Conservation (phyloP, 257 asterid genomes). For the Capsicum baccatum region DNA sequence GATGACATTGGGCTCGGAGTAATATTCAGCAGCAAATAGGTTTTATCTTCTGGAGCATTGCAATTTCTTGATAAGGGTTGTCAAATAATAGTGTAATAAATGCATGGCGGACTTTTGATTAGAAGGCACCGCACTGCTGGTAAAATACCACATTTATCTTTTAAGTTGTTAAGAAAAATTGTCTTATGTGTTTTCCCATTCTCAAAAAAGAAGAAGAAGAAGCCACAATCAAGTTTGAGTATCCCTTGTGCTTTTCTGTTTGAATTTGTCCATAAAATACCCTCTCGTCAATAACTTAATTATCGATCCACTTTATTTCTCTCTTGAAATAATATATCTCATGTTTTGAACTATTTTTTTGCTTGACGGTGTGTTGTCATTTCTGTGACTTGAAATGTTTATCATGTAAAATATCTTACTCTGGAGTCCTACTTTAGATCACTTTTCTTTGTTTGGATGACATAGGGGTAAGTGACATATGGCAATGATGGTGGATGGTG, state of each 20-base stretch:
- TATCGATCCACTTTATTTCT: not conserved
- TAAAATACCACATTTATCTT: not conserved
- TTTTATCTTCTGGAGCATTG: slow-evolving; percentile 17
- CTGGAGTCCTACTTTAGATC: not conserved
- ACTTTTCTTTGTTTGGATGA: not conserved
- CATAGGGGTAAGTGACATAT: not conserved
- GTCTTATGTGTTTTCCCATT: not conserved
- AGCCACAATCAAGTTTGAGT: slow-evolving; percentile 13
- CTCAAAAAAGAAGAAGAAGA: not conserved
- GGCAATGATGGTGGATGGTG: not conserved
- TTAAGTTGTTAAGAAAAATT: not conserved
- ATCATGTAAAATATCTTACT: slow-evolving; percentile 16
- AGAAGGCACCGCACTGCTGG: slow-evolving; percentile 13
- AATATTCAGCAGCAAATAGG: not conserved
- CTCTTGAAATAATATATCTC: slow-evolving; percentile 1
- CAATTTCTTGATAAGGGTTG: not conserved
- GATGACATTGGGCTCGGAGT: not conserved
- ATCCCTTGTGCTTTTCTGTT: not conserved
- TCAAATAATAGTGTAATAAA: not conserved
- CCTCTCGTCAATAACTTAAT: not conserved
- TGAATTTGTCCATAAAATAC: not conserved
- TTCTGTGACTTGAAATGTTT: not conserved
- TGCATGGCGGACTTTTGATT: not conserved
- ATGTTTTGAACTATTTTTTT: not conserved
- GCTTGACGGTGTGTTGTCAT: not conserved